Conservation (phyloP, 495 filamentous ascomycete species). For the Neurospora sp. region DNA sequence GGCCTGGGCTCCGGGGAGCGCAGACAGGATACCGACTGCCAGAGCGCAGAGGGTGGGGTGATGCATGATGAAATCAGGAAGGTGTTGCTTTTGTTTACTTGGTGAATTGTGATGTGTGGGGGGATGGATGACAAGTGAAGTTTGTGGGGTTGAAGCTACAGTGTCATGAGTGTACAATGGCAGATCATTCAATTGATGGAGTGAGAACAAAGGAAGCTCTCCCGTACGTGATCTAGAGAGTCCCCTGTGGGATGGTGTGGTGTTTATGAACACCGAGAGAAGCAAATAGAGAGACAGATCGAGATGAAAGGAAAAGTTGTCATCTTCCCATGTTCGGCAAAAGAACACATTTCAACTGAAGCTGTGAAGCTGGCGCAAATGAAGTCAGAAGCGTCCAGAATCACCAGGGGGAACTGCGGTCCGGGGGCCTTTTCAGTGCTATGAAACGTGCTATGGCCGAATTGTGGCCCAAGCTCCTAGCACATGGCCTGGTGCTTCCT, state of each 20-base stretch:
- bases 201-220: constrained; percentile 3
- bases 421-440: not conserved
- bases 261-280: not conserved
- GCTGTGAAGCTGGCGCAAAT: constrained; percentile 5
- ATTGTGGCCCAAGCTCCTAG: constrained; percentile 15
- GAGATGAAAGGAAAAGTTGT: constrained; percentile 18
- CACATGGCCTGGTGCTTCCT: not conserved
- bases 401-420: not conserved
- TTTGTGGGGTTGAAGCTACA: not conserved
- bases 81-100: not conserved
- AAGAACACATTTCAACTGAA: constrained; percentile 28
- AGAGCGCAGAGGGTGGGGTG: constrained; percentile 34
- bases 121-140: not conserved
- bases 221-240: constrained; percentile 1
- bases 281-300: not conserved
- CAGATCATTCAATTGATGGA: not conserved
- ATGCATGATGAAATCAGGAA: constrained; percentile 26
- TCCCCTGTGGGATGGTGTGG: not conserved
- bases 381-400: constrained; percentile 14
- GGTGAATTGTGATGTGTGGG: not conserved
- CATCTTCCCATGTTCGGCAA: constrained; percentile 28
- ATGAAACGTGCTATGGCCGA: constrained; percentile 4
- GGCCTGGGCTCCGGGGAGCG: constrained; percentile 52
- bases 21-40: constrained; percentile 37
- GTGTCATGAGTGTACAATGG: constrained; percentile 1